Evolutionary conservation across 257 asterid species (phyloP).

Genomic region (Solanum lignicaule): DNA sequence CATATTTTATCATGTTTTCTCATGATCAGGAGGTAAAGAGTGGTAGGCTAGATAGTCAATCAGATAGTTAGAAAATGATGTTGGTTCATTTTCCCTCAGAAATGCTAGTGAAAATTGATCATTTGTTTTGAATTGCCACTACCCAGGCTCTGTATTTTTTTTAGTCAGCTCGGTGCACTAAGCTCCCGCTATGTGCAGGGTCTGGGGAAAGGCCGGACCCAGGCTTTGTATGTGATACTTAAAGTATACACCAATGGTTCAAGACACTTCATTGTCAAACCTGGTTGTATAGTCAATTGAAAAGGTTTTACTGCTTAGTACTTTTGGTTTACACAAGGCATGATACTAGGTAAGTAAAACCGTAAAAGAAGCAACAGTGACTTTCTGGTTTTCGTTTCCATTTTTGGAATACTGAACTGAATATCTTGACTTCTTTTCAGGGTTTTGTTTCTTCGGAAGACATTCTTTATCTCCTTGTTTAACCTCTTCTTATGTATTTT

Average conservation of each 20-base stretch:
- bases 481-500: not conserved
- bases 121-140: not conserved
- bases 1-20: not conserved
- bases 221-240: not conserved
- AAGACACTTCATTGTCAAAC: not conserved
- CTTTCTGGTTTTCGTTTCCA: not conserved
- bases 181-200: not conserved
- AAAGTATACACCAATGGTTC: not conserved
- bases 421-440: not conserved
- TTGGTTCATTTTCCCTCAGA: not conserved
- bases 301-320: not conserved
- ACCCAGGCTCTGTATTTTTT: not conserved
- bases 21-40: not conserved
- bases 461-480: not conserved
- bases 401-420: not conserved
- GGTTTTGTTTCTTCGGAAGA: not conserved
- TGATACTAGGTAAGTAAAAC: not conserved
- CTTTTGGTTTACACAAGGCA: not conserved
- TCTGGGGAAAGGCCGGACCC: not conserved
- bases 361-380: not conserved
- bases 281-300: not conserved
- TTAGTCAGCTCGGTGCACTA: not conserved
- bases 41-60: not conserved
- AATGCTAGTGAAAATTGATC: not conserved
- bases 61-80: not conserved